These are phyloP conservation scores for Cucurbita pepo DNA, from an alignment of 306 rosid species.

Conservation along the genomic window DNA sequence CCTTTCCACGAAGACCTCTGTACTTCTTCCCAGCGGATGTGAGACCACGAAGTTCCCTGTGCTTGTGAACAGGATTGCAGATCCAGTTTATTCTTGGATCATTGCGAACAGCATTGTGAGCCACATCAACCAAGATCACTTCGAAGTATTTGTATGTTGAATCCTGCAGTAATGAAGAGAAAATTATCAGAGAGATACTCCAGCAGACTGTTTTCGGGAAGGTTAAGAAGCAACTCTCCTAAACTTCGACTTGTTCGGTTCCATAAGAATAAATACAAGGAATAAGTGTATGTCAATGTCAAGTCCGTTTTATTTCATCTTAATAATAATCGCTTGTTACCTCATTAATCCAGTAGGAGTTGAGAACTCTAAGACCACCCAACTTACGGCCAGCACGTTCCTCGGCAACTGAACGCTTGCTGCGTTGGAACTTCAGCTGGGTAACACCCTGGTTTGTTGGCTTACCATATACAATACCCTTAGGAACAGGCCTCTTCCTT, in stretches of 20 bases:
- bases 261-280: neutral
- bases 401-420: conserved; percentile 88
- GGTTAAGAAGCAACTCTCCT: neutral
- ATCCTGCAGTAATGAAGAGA: conserved; percentile 26
- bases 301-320: neutral
- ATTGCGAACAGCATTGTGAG: conserved; percentile 56
- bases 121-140: conserved; percentile 59
- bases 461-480: conserved; percentile 90
- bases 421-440: conserved; percentile 69
- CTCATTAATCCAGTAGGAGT: conserved; percentile 88
- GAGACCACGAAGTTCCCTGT: conserved; percentile 74
- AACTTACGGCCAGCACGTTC: conserved; percentile 88
- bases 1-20: conserved; percentile 73
- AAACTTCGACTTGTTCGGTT: neutral
- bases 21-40: conserved; percentile 72
- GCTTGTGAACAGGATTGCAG: conserved; percentile 68
- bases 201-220: neutral
- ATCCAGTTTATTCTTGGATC: conserved; percentile 90
- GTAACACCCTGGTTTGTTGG: conserved; percentile 95
- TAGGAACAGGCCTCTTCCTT: conserved; percentile 82
- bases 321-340: conserved; percentile 12
- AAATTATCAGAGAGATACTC: neutral
- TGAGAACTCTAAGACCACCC: conserved; percentile 86
- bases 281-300: neutral
- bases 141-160: conserved; percentile 76